Percentiles rank a stretch among this genome's conserved stretches.
These are phyloP conservation scores for Annulohypoxylon truncatum DNA, from an alignment of 2,329 filamentous ascomycete species.

Conservation along the genomic window DNA sequence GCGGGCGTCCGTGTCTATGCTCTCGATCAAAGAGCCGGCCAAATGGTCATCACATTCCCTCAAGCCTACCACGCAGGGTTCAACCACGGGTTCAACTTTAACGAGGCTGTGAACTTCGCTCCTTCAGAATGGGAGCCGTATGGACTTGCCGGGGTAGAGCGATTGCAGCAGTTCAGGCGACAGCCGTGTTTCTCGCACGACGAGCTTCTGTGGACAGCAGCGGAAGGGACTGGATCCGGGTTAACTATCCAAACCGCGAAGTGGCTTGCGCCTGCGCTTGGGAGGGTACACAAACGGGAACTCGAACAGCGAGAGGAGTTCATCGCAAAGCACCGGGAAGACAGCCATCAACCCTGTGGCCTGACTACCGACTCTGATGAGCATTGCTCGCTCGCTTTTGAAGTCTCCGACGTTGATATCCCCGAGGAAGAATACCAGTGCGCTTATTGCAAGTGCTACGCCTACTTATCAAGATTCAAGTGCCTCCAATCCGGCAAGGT, in stretches of 20 bases:
- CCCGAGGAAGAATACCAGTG: slow-evolving; percentile 95
- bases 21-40: slow-evolving; percentile 93
- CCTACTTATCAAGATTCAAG: slow-evolving; percentile 89
- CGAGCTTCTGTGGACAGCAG: slow-evolving; percentile 90
- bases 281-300: slow-evolving; percentile 82
- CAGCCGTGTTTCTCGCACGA: slow-evolving; percentile 98
- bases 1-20: slow-evolving; percentile 94
- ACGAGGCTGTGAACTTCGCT: slow-evolving; percentile 98
- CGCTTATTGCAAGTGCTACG: slow-evolving; percentile 89
- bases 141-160: slow-evolving; percentile 85
- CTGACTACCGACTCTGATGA: slow-evolving; percentile 61
- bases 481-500: slow-evolving; percentile 85
- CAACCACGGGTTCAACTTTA: slow-evolving; percentile 99
- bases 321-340: slow-evolving; percentile 70
- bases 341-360: slow-evolving; percentile 65
- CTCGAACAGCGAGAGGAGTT: slow-evolving; percentile 75
- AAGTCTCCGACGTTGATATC: slow-evolving; percentile 78
- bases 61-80: slow-evolving; percentile 98
- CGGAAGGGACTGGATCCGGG: slow-evolving; percentile 76
- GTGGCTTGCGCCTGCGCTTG: slow-evolving; percentile 90
- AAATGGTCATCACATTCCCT: slow-evolving; percentile 96
- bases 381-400: slow-evolving; percentile 69
- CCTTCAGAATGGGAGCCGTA: slow-evolving; percentile 95
- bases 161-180: slow-evolving; percentile 86
- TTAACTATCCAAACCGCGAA: slow-evolving; percentile 88